These are phyloP conservation scores for Cylindricascospora bacillispora DNA, from an alignment of 1,139 yeast genomes.

Conservation along the genomic window DNA sequence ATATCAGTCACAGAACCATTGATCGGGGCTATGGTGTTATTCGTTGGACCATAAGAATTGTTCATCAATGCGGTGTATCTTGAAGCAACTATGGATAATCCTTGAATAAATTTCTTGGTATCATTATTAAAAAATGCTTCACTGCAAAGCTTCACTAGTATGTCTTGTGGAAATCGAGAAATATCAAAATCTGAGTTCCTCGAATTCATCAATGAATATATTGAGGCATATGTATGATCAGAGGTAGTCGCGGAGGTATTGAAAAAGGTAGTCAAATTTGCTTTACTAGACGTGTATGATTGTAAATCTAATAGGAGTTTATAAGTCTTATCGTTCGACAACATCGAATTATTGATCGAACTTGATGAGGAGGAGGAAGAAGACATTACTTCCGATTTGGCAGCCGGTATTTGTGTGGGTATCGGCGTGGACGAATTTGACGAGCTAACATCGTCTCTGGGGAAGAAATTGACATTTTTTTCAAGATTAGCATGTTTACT, in stretches of 20 bases:
- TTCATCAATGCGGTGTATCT: slow-evolving; percentile 38
- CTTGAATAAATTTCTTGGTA: slow-evolving; percentile 45
- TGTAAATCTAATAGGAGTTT: slow-evolving; percentile 11
- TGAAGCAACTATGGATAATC: slow-evolving; percentile 52
- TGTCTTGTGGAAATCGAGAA: slow-evolving; percentile 49
- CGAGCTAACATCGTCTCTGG: not conserved
- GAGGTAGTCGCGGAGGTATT: slow-evolving; percentile 29
- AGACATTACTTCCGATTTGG: not conserved
- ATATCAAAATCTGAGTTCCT: slow-evolving; percentile 56
- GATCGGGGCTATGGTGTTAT: slow-evolving; percentile 5
- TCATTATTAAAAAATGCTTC: slow-evolving; percentile 48
- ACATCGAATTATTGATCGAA: slow-evolving; percentile 1
- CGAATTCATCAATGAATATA: slow-evolving; percentile 53
- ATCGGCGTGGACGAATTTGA: not conserved
- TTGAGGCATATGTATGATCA: slow-evolving; percentile 29
- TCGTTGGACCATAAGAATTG: slow-evolving; percentile 8
- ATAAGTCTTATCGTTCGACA: not conserved
- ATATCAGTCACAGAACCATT: no score
- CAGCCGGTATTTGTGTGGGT: not conserved
- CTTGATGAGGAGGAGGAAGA: not conserved
- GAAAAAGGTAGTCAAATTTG: slow-evolving; percentile 16
- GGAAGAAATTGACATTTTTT: no score
- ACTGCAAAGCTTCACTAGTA: slow-evolving; percentile 53
- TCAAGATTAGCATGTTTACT: slow-evolving; percentile 1
- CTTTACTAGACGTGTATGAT: slow-evolving; percentile 20